A percentile compares a stretch with the other conserved stretches of the same genome.
Conservation (phyloP, 805 yeast genomes). For the Candida parachauliodes region DNA sequence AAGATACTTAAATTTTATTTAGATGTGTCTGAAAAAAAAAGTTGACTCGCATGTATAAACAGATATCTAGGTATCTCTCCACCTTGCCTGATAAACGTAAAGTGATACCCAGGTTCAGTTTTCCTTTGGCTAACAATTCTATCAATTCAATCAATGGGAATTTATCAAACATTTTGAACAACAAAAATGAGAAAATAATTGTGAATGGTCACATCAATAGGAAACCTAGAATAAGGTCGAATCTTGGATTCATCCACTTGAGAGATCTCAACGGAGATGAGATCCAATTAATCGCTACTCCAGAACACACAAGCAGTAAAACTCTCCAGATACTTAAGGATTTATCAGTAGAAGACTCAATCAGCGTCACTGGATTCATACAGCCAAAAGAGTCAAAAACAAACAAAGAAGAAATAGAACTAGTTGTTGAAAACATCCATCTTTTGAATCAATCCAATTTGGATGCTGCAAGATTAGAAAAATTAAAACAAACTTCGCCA, state of each 20-base stretch:
- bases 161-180: constrained; percentile 11
- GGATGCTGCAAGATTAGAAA: constrained; percentile 65
- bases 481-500: constrained; percentile 47
- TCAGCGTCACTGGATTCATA: constrained; percentile 59
- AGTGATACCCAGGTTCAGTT: constrained; percentile 29
- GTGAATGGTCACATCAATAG: constrained; percentile 83
- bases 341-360: constrained; percentile 69
- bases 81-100: constrained; percentile 18
- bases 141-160: constrained; percentile 13
- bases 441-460: constrained; percentile 61
- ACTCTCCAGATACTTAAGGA: constrained; percentile 39
- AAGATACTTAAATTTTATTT: too few relatives aligned
- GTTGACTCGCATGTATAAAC: constrained; percentile 6
- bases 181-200: constrained; percentile 28
- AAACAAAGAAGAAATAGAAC: constrained; percentile 45
- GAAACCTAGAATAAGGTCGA: constrained; percentile 68
- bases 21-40: too few relatives aligned
- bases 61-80: constrained; percentile 3
- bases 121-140: constrained; percentile 33
- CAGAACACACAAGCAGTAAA: constrained; percentile 39
- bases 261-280: constrained; percentile 70
- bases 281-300: constrained; percentile 46
- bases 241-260: constrained; percentile 67
- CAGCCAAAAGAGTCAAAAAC: constrained; percentile 25
- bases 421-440: constrained; percentile 49